Percentiles rank a stretch among this genome's conserved stretches.
Conservation (phyloP, 345 rosid genomes). For the Melaleuca alternifolia region DNA sequence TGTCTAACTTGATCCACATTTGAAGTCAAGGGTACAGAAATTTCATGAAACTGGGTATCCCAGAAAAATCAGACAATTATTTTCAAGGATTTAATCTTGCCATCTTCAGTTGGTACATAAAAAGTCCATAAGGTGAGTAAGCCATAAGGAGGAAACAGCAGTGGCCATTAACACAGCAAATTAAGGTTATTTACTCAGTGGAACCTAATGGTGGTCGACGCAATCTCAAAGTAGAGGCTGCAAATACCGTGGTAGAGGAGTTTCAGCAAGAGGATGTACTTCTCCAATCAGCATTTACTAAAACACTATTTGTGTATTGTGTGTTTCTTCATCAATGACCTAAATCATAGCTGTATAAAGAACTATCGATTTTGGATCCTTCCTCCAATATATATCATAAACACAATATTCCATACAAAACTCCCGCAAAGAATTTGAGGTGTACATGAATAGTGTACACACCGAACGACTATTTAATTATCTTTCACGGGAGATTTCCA, state of each 20-base stretch:
- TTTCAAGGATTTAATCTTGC: neutral
- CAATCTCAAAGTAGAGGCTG: neutral
- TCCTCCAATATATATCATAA: neutral
- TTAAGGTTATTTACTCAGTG: neutral
- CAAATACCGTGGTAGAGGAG: neutral
- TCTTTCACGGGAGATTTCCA: neutral
- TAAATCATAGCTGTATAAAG: neutral
- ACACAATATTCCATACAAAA: neutral
- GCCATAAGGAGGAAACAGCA: neutral
- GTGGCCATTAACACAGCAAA: neutral
- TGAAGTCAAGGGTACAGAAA: neutral
- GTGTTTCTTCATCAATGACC: neutral
- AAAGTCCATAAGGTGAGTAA: neutral
- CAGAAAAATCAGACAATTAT: neutral
- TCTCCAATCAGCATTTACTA: neutral
- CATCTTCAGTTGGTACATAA: neutral
- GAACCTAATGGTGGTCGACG: neutral
- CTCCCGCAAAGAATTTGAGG: neutral
- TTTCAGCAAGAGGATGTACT: neutral
- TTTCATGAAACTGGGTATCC: neutral
- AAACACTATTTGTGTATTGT: neutral
- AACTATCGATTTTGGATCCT: neutral
- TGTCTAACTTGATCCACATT: neutral
- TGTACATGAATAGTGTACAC: neutral
- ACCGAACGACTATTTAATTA: neutral